phyloP scores from a whole-genome alignment of 805 yeast genomes.

The Yamadazyma sp. region DNA sequence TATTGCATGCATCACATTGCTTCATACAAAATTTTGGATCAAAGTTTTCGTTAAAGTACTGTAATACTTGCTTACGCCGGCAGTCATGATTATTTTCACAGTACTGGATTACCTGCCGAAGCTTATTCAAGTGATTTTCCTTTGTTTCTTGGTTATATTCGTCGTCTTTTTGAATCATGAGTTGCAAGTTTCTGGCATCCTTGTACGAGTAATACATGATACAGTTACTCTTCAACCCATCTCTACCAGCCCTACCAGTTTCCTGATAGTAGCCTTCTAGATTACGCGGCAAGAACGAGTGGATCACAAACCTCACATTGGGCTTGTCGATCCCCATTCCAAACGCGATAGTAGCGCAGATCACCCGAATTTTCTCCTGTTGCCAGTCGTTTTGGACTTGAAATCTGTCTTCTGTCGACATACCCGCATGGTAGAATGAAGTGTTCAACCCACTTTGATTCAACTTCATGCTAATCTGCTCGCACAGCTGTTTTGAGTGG shows the following conservation, averaged over 20 bases:
- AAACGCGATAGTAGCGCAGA: slow-evolving; percentile 97
- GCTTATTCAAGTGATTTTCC: slow-evolving; percentile 73
- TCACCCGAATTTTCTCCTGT: slow-evolving; percentile 61
- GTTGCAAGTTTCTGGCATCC: slow-evolving; percentile 76
- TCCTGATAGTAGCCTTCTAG: slow-evolving; percentile 97
- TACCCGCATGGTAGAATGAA: slow-evolving; percentile 91
- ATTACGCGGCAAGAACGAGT: slow-evolving; percentile 82
- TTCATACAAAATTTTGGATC: slow-evolving; percentile 62
- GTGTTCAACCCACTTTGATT: slow-evolving; percentile 60
- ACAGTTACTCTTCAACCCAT: slow-evolving; percentile 81
- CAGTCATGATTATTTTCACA: slow-evolving; percentile 92
- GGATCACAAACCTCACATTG: slow-evolving; percentile 89
- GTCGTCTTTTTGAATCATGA: slow-evolving; percentile 74
- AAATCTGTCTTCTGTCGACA: slow-evolving; percentile 73
- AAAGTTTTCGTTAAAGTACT: slow-evolving; percentile 85
- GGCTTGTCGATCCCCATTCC: slow-evolving; percentile 99
- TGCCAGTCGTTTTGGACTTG: slow-evolving; percentile 85
- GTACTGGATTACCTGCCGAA: slow-evolving; percentile 83
- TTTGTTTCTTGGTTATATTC: slow-evolving; percentile 62
- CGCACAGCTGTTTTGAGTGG: slow-evolving; percentile 87
- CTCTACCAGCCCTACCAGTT: slow-evolving; percentile 98
- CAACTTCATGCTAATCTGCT: slow-evolving; percentile 67
- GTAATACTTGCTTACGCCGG: slow-evolving; percentile 82
- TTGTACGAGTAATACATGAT: slow-evolving; percentile 75
- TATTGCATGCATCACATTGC: slow-evolving; percentile 84